Evolutionary conservation across 108 stramenopile species (phyloP).

Genomic region (Aurantiochytrium sp.): DNA sequence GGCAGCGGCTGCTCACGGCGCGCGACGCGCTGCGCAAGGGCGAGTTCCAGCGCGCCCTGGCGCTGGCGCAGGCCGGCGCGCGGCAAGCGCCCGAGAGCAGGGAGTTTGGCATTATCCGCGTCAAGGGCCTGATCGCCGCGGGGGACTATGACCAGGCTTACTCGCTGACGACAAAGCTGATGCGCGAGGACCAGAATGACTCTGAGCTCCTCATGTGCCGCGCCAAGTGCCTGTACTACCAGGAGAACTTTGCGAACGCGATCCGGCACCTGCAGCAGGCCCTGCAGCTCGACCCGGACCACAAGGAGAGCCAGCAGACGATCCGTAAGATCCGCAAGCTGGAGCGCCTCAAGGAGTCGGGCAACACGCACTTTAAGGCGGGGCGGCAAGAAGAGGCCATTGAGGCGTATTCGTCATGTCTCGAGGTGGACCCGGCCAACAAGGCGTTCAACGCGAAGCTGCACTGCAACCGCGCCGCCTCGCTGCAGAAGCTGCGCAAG

Average conservation of each 20-base stretch:
- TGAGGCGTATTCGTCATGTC: background rate
- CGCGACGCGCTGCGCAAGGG: background rate
- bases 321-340: background rate
- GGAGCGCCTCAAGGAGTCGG: conserved; percentile 18
- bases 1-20: background rate
- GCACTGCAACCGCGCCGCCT: conserved; percentile 38
- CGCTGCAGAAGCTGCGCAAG: background rate
- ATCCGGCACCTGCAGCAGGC: conserved; percentile 15
- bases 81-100: background rate
- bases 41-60: background rate
- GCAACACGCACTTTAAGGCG: conserved; percentile 24
- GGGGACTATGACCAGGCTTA: conserved; percentile 24
- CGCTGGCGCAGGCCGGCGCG: background rate
- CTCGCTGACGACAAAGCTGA: conserved; percentile 26
- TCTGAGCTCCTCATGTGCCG: conserved; percentile 17
- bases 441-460: conserved; percentile 13
- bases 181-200: conserved; percentile 16
- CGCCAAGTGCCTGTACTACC: conserved; percentile 19
- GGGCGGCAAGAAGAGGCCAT: conserved; percentile 23
- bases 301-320: background rate
- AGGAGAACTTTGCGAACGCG: conserved; percentile 29
- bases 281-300: conserved; percentile 34
- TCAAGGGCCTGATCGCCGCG: background rate
- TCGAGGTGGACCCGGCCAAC: conserved; percentile 28
- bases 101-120: background rate